These are phyloP conservation scores for Penicillium olsonii DNA, from an alignment of 2,329 filamentous ascomycete genomes.

Conservation along the genomic window DNA sequence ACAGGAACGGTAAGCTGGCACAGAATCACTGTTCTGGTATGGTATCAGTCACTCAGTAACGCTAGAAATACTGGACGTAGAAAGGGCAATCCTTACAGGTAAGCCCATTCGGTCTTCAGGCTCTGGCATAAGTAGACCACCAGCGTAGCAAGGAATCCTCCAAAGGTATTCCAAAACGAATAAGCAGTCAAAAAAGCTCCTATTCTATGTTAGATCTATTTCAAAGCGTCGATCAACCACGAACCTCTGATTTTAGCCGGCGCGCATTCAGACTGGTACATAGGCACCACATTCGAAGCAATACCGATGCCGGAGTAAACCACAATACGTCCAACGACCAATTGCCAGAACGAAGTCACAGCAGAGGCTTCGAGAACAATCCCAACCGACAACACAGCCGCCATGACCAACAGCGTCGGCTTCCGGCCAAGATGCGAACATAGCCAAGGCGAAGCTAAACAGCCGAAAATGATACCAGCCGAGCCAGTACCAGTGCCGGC, in stretches of 20 bases:
- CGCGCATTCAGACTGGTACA: conserved; percentile 14
- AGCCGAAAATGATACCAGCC: conserved; percentile 14
- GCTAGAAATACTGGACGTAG: too few relatives aligned
- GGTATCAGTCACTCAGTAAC: not conserved
- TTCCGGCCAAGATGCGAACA: conserved; percentile 15
- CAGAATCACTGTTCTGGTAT: conserved; percentile 4
- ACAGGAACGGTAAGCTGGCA: conserved; percentile 10
- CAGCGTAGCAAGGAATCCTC: conserved; percentile 8
- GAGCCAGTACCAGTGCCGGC: conserved; percentile 11
- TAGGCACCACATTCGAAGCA: conserved; percentile 10
- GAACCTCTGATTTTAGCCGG: conserved; percentile 10
- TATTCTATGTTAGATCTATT: not conserved
- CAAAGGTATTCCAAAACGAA: conserved; percentile 15
- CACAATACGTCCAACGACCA: conserved; percentile 27
- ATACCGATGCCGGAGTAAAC: conserved; percentile 20
- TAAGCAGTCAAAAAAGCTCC: conserved; percentile 14
- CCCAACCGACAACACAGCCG: conserved; percentile 9
- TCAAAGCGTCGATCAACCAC: not conserved
- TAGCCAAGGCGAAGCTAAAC: conserved; percentile 9
- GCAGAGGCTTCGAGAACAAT: conserved; percentile 17
- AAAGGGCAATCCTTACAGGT: conserved; percentile 5
- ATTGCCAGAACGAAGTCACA: conserved; percentile 22
- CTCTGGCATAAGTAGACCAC: conserved; percentile 10
- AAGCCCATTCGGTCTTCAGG: conserved; percentile 7
- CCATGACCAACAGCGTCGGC: conserved; percentile 14